phyloP scores from a whole-genome alignment of 805 yeast species.

The Saturnispora mendoncae region DNA sequence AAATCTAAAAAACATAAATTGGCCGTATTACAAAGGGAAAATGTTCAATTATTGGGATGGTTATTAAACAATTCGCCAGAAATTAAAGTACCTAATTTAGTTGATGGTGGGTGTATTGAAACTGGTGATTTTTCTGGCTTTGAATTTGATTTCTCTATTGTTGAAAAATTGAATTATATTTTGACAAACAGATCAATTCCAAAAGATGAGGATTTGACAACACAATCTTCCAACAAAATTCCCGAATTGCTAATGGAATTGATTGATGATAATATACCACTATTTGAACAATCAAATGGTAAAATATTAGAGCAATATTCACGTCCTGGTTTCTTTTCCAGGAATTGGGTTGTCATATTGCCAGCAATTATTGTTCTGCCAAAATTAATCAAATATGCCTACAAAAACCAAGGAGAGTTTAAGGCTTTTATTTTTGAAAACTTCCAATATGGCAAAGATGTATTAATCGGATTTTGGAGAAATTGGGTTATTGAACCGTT shows the following conservation, averaged over 20 bases:
- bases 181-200: not conserved
- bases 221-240: not conserved
- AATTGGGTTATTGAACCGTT: slow-evolving; percentile 84
- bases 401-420: slow-evolving; percentile 50
- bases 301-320: not conserved
- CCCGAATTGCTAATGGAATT: slow-evolving; percentile 4
- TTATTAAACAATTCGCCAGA: slow-evolving; percentile 29
- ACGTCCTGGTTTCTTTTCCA: slow-evolving; percentile 12
- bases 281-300: not conserved
- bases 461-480: slow-evolving; percentile 53
- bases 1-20: slow-evolving; percentile 19
- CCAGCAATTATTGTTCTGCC: slow-evolving; percentile 4
- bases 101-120: not conserved
- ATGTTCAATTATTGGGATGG: slow-evolving; percentile 31
- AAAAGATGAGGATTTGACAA: not conserved
- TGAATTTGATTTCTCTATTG: slow-evolving; percentile 7
- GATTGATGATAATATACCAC: slow-evolving; percentile 1
- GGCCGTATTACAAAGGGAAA: slow-evolving; percentile 19
- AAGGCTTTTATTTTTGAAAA: slow-evolving; percentile 28
- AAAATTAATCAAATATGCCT: slow-evolving; percentile 32
- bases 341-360: slow-evolving; percentile 11
- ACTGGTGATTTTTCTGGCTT: not conserved
- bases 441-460: slow-evolving; percentile 55
- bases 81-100: slow-evolving; percentile 9
- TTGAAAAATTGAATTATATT: slow-evolving; percentile 3